Base-by-base conservation (phyloP, 1,139 yeast genomes). In the Nadsonia commutata region DNA sequence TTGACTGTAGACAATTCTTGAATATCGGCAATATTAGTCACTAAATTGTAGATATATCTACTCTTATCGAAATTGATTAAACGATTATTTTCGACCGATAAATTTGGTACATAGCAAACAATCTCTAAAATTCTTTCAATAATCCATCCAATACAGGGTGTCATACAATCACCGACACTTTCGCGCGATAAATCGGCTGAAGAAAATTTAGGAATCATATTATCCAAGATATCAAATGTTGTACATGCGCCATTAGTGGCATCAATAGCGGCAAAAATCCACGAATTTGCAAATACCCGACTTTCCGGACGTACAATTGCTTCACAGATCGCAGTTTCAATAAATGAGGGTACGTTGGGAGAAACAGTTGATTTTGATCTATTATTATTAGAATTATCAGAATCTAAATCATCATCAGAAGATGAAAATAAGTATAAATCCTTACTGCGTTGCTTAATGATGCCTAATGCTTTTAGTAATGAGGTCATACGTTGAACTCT, bases 91-190 rank as follows among this genome's bases (percentile, higher is more conserved):
- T 71, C 78, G 36, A 73, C 68, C 21, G 76, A 70, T 73, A 76
- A 72, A 56, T 78, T 78, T 18, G 86, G 85, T 42, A 79, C 72
- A 54, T 72, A 77, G 50, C 80, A 77, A 1, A 78, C 76, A 47
- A 78, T 73, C 55, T 79, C 85, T 45, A 78, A 55, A 51, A 79
- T 57, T 44, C 83, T 66, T 51, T 74, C 78, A 16, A 73, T 57
- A 42, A 76, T 60, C 86, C 88, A 80, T 8, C 97, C 96, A 50
- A 86, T 75, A 56, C 96, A 88, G 2, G 95, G 94, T n/a, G 78
- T 70, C 43, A 76, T 55, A 2, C 67, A 61, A 20, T 11, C 16
- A 27, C 13, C 8, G n/a, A 16, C 33, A 7, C 5, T 11, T 16
- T 27, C 16, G 13, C 33, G 9, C 13, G 33, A 27, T 20, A 53